These are phyloP conservation scores for Abrus pulchellus DNA, from an alignment of 306 rosid genomes.

Conservation along the genomic window DNA sequence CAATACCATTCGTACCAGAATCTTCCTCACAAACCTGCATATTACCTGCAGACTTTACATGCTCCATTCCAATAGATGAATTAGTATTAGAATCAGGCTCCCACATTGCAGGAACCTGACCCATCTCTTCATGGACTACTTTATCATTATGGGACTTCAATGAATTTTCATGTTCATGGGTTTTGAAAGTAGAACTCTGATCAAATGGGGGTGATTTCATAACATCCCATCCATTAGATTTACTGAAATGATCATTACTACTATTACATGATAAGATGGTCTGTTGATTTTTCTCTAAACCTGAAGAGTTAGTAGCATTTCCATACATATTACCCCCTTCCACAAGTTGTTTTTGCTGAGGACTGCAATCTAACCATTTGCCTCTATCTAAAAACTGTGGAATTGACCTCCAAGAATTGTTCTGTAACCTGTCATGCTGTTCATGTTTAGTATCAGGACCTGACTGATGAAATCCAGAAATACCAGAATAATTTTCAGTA, in stretches of 20 bases:
- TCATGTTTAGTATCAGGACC: constrained; percentile 57
- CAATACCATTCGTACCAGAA: constrained; percentile 57
- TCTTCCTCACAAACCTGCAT: constrained; percentile 63
- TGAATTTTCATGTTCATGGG: constrained; percentile 62
- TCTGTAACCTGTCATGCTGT: constrained; percentile 61
- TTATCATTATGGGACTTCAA: constrained; percentile 58
- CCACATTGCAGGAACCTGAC: constrained; percentile 64
- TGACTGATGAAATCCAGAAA: constrained; percentile 72
- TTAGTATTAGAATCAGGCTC: constrained; percentile 60
- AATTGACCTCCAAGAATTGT: constrained; percentile 58
- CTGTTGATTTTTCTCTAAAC: constrained; percentile 50
- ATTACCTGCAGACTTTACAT: constrained; percentile 61
- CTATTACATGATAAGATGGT: constrained; percentile 47
- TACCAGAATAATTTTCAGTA: constrained; percentile 55
- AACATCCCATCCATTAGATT: constrained; percentile 80
- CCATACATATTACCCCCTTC: constrained; percentile 67
- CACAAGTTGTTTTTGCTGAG: constrained; percentile 62
- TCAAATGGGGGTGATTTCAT: constrained; percentile 64
- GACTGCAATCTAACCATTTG: constrained; percentile 76
- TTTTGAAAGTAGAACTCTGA: constrained; percentile 61
- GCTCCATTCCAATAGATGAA: constrained; percentile 64
- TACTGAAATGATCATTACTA: constrained; percentile 67
- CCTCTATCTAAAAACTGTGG: constrained; percentile 67
- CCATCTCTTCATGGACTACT: constrained; percentile 60
- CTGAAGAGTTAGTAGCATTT: constrained; percentile 53